Evolutionary conservation across 306 rosid species (phyloP), one percentile per base, ranked within the genome.

Genomic region (Begonia fuchsioides): DNA sequence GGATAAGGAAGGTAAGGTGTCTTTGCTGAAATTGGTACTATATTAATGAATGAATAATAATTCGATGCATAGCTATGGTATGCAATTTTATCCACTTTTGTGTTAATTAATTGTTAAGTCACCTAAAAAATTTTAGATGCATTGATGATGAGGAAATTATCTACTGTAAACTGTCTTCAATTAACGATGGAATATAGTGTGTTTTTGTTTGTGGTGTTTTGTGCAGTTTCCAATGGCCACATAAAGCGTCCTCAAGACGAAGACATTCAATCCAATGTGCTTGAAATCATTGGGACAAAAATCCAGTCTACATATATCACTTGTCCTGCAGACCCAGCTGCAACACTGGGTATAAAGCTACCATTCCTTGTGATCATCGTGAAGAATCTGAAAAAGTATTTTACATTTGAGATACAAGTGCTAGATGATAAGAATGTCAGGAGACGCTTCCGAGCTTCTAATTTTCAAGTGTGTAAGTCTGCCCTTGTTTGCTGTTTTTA

Each of bases 381-480:
- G 69, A 86, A 86, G 88, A 88, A 84, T 72, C 78, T 84, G 58
- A 84, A 79, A 77, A 90, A 90, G 64, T 84, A 64, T 72, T 90
- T 85, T 70, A 90, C 94, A 53, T 90, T 85, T 76, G 98, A 85
- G 82, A 77, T 90, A 66, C 98, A 90, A 77, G 67, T 87, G 57
- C 67, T 87, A 65, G 96, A 87, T 32, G 96, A 87, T 61, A 82
- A 87, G 82, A 87, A 85, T 73, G 98, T 90, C 65, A 64, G 87
- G 50, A 79, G 94, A 44, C 78, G 98, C 32, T 90, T 90, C 63
- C 87, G 87, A 57, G 92, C 95, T 69, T 90, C 98, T 51, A 90
- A 85, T 75, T 85, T 84, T 64, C 98, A 90, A 90, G 95, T 85
- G 82, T 85, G 95, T 90, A 85, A 90, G 98, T 84, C 65, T 69